Evolutionary conservation across 2,329 filamentous ascomycete genomes (phyloP).

Genomic region (Aplosporella prunicola): DNA sequence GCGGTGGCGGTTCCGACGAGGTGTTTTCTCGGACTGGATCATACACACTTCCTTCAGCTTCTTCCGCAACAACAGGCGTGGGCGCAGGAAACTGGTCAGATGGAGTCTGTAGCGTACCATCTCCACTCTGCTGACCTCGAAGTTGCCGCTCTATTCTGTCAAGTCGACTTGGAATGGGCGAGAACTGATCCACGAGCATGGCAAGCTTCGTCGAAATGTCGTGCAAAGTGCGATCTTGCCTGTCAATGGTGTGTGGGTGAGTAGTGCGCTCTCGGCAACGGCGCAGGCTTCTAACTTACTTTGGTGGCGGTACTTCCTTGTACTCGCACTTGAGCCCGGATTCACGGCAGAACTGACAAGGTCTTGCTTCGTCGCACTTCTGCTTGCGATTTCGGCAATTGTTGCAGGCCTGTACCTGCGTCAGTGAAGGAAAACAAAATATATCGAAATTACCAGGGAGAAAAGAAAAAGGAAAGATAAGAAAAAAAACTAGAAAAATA

Average conservation of each 20-base stretch:
- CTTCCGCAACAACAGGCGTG: constrained; percentile 8
- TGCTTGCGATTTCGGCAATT: constrained; percentile 32
- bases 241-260: constrained; percentile 12
- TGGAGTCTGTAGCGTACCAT: constrained; percentile 10
- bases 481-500: background rate
- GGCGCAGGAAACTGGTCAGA: constrained; percentile 10
- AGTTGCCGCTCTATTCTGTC: constrained; percentile 10
- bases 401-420: constrained; percentile 61
- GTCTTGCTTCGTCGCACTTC: constrained; percentile 32
- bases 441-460: background rate
- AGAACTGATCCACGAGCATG: constrained; percentile 15
- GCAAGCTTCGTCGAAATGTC: constrained; percentile 34
- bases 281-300: too few relatives aligned
- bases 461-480: background rate
- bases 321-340: constrained; percentile 80
- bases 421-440: background rate
- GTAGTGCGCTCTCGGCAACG: too few relatives aligned
- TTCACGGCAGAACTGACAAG: constrained; percentile 61
- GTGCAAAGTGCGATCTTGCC: constrained; percentile 42
- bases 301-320: constrained; percentile 81
- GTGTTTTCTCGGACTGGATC: constrained; percentile 10
- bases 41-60: constrained; percentile 9
- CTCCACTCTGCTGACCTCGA: constrained; percentile 10
- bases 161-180: constrained; percentile 7
- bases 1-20: constrained; percentile 9